Base-by-base conservation (phyloP, 805 yeast genomes). In the Candida railenensis region DNA sequence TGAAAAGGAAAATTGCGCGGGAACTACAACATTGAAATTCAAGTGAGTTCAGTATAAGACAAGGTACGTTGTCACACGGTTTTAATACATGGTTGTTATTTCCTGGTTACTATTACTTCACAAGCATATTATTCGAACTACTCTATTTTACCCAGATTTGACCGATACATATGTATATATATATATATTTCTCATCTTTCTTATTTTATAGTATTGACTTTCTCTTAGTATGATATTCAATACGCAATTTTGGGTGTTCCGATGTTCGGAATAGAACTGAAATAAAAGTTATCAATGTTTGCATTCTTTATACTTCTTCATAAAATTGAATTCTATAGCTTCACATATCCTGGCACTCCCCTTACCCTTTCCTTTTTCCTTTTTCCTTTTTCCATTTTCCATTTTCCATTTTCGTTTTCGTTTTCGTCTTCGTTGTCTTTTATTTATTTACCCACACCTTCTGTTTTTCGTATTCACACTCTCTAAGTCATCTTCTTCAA, bases 401-500 rank as follows among this genome's bases (percentile, higher is more conserved):
- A 14, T 33, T 33, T 33, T 15, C 7, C 18, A 14, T 38, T 22
- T 21, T 21, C 7, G 11, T 14, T 21, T 38, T 4, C 28, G 4
- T 9, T n/a, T 22, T n/a, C 42, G 28, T 7, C 28, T 38, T n/a
- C n/a, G 19, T 25, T 15, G n/a, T 15, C 15, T 4, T 4, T 33
- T 15, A n/a, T n/a, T n/a, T n/a, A n/a, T 18, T 32, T 18, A n/a
- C 34, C 15, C 34, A n/a, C 34, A 4, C 34, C 11, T 9, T 32
- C n/a, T n/a, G n/a, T n/a, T n/a, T n/a, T n/a, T n/a, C n/a, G n/a
- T n/a, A n/a, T n/a, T n/a, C n/a, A 3, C 19, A 3, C 20, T 11
- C 16, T 22, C 43, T 39, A 57, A 3, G 54, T 45, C 48, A 59
- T 50, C 44, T 53, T 58, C 21, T 38, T 50, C 30, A 50, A 42